A percentile compares a stretch with the other conserved stretches of the same genome.
Evolutionary conservation across 148 eudicot species (phyloP).

Genomic region (Pouteria glomerata): DNA sequence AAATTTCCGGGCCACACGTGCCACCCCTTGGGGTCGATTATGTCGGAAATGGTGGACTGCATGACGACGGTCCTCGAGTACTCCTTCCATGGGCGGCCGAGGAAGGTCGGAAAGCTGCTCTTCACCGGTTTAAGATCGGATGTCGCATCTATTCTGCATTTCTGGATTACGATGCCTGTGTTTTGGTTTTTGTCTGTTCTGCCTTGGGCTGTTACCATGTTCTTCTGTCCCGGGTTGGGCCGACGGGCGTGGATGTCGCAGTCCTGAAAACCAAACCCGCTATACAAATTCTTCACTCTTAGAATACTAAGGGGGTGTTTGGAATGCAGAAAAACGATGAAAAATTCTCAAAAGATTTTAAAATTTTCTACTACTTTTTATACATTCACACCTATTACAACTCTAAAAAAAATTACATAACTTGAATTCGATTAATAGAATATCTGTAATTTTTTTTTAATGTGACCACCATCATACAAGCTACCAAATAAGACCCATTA

Average conservation of each 20-base stretch:
- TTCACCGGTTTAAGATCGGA: conserved; percentile 37
- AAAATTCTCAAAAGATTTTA: no score
- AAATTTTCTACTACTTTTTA: no score
- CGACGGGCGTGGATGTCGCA: conserved; percentile 53
- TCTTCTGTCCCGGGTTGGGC: conserved; percentile 39
- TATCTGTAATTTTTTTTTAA: no score
- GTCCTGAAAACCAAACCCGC: conserved; percentile 35
- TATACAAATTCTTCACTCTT: no score
- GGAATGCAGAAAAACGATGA: no score
- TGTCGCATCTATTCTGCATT: conserved; percentile 44
- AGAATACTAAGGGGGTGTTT: no score
- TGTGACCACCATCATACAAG: no score
- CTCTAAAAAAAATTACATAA: no score
- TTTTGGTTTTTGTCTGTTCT: conserved; percentile 47
- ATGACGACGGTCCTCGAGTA: conserved; percentile 46
- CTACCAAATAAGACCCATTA: no score
- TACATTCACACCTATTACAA: no score
- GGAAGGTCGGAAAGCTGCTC: conserved; percentile 35
- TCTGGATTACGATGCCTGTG: conserved; percentile 53
- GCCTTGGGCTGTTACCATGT: conserved; percentile 59
- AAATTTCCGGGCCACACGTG: conserved; percentile 35
- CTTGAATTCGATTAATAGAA: no score
- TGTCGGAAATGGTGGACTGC: conserved; percentile 33
- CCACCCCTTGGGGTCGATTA: conserved; percentile 46
- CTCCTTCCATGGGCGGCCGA: conserved; percentile 53